Evolutionary conservation across 306 rosid species (phyloP).

Genomic region (Trifolium fragiferum): DNA sequence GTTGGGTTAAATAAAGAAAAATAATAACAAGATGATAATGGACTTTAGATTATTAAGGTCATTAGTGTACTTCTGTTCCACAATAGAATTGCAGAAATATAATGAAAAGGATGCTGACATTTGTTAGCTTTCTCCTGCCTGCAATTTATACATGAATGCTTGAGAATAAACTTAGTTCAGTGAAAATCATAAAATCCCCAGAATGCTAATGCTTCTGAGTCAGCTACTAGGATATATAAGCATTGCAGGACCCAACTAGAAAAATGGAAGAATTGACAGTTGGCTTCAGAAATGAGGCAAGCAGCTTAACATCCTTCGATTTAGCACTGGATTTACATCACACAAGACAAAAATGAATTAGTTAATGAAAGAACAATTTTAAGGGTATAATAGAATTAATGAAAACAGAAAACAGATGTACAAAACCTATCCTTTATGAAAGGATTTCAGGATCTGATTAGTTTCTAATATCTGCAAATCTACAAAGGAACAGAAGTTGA

Average conservation of each 20-base stretch:
- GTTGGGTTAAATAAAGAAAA: background rate
- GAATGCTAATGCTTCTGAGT: conserved; percentile 33
- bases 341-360: conserved; percentile 26
- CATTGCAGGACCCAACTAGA: conserved; percentile 36
- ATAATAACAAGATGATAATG: conserved; percentile 2
- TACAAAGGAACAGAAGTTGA: conserved; percentile 24
- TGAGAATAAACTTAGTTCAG: conserved; percentile 33
- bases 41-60: conserved; percentile 17
- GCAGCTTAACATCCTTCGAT: conserved; percentile 40
- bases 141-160: conserved; percentile 38
- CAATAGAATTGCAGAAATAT: conserved; percentile 27
- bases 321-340: conserved; percentile 40
- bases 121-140: conserved; percentile 38
- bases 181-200: conserved; percentile 37
- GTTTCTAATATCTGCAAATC: conserved; percentile 23
- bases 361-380: conserved; percentile 15
- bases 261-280: conserved; percentile 25
- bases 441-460: conserved; percentile 29
- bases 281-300: conserved; percentile 42
- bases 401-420: conserved; percentile 13
- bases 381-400: conserved; percentile 8
- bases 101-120: conserved; percentile 37
- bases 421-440: conserved; percentile 3
- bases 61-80: conserved; percentile 24
- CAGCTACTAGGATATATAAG: conserved; percentile 27